These are phyloP conservation scores for Lepidium didymum DNA, from an alignment of 345 rosid genomes.

Conservation along the genomic window DNA sequence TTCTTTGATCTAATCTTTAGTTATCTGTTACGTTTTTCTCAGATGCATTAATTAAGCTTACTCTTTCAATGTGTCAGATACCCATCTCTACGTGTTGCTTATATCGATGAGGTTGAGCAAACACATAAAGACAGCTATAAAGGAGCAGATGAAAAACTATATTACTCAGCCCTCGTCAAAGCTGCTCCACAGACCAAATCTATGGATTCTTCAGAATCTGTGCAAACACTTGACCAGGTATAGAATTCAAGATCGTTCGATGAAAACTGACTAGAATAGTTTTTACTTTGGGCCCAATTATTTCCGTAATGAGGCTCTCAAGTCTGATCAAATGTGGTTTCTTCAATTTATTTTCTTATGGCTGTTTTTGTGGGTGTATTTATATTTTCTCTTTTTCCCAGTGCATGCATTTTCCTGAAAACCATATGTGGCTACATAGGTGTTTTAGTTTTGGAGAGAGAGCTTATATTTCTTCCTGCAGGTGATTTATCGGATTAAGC, in stretches of 20 bases:
- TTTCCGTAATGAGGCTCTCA: neutral
- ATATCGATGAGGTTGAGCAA: conserved; percentile 72
- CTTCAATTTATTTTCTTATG: neutral
- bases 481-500: conserved; percentile 49
- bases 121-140: conserved; percentile 45
- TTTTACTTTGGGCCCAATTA: neutral
- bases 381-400: neutral
- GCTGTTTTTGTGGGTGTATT: neutral
- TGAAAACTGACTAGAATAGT: neutral
- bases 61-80: conserved; percentile 34
- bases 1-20: conserved; percentile 14
- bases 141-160: conserved; percentile 41
- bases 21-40: neutral
- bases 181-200: conserved; percentile 54
- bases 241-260: conserved; percentile 2
- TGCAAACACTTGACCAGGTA: conserved; percentile 72
- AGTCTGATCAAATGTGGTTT: neutral
- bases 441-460: neutral
- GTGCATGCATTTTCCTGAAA: neutral
- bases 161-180: conserved; percentile 65
- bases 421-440: neutral
- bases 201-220: conserved; percentile 62
- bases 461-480: conserved; percentile 15
- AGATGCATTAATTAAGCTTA: neutral
- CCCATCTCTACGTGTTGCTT: conserved; percentile 72